A percentile compares a stretch with the other conserved stretches of the same genome.
phyloP scores from a whole-genome alignment of 306 rosid species.

The Notholithocarpus densiflorus region DNA sequence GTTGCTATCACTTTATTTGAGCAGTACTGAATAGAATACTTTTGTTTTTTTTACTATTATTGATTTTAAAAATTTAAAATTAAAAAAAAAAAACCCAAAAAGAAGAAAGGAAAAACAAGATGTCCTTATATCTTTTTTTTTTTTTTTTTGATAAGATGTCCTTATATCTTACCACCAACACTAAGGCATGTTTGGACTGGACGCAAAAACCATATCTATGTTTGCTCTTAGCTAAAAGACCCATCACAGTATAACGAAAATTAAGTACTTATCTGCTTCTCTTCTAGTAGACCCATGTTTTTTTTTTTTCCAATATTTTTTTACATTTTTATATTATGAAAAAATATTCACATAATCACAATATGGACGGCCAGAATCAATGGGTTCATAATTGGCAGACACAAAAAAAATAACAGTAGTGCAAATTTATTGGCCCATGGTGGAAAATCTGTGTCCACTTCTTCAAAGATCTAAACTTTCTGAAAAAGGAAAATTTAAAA shows the following conservation, averaged over 20 bases:
- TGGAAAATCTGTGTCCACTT: constrained; percentile 24
- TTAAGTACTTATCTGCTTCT: neutral
- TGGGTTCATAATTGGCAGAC: constrained; percentile 20
- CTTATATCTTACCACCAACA: neutral
- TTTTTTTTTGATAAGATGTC: too few relatives aligned
- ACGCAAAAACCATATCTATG: neutral
- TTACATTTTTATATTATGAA: neutral
- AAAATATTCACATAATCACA: neutral
- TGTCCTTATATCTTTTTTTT: too few relatives aligned
- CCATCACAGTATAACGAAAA: too few relatives aligned
- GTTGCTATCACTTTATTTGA: too few relatives aligned
- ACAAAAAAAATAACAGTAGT: neutral
- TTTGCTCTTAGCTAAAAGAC: neutral
- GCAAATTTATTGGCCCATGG: constrained; percentile 19
- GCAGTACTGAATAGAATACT: too few relatives aligned
- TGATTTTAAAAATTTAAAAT: neutral
- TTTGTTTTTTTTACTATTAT: too few relatives aligned
- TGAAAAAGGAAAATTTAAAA: constrained; percentile 1
- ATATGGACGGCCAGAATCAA: constrained; percentile 5
- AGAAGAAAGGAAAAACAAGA: neutral
- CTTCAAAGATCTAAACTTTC: constrained; percentile 5
- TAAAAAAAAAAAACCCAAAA: neutral
- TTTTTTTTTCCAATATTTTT: neutral
- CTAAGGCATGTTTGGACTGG: constrained; percentile 14
- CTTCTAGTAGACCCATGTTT: neutral